A percentile compares a stretch with the other conserved stretches of the same genome.
Evolutionary conservation across 2,329 filamentous ascomycete species (phyloP).

Genomic region (Pleochaeta shiraiana): DNA sequence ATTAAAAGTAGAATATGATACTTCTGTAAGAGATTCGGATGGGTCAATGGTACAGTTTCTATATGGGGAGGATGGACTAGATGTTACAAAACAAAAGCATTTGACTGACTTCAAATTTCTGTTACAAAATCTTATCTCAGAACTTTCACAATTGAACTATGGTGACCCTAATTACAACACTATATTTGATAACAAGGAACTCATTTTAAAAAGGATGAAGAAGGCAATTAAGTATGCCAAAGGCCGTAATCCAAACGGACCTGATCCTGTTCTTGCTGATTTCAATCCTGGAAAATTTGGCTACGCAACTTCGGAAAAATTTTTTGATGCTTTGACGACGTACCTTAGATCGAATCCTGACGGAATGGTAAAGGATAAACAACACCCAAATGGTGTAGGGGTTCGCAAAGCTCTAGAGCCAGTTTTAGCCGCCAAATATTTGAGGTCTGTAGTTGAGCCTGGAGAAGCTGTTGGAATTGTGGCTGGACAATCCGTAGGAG

Average conservation of each 20-base stretch:
- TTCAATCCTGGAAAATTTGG: conserved; percentile 58
- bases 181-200: conserved; percentile 41
- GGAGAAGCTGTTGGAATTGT: conserved; percentile 95
- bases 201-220: conserved; percentile 50
- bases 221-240: conserved; percentile 53
- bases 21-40: conserved; percentile 81
- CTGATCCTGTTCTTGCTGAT: conserved; percentile 50
- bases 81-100: conserved; percentile 87
- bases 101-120: conserved; percentile 79
- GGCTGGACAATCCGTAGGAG: conserved; percentile 87
- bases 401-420: conserved; percentile 33
- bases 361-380: conserved; percentile 31
- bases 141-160: conserved; percentile 56
- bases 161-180: conserved; percentile 29
- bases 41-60: conserved; percentile 87
- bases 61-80: conserved; percentile 89
- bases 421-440: conserved; percentile 78
- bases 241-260: conserved; percentile 27
- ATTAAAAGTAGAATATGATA: conserved; percentile 77
- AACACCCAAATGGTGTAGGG: conserved; percentile 18
- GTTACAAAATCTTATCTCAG: conserved; percentile 62
- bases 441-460: conserved; percentile 78
- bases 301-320: conserved; percentile 77
- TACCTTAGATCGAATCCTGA: conserved; percentile 64
- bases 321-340: conserved; percentile 47